Evolutionary conservation across 78 protist genomes (phyloP).

Genomic region (Dictyostelium intermedium): DNA sequence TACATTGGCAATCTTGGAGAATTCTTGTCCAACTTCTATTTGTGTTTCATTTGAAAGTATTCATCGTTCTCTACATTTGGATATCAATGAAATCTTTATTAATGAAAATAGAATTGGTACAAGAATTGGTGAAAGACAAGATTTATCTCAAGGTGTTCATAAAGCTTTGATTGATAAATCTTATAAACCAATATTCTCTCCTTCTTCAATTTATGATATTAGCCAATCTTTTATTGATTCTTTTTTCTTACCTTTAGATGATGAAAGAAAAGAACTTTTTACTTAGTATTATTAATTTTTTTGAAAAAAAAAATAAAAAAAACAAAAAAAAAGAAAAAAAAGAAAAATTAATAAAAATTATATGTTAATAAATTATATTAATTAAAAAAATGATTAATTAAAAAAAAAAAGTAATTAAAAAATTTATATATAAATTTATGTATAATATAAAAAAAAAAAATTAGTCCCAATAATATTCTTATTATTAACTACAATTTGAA

Average conservation of each 20-base stretch:
- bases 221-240: background rate
- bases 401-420: too few relatives aligned
- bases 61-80: background rate
- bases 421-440: too few relatives aligned
- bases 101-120: constrained; percentile 44
- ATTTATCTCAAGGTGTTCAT: background rate
- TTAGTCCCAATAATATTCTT: too few relatives aligned
- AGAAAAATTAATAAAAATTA: too few relatives aligned
- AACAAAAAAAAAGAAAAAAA: too few relatives aligned
- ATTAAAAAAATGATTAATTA: too few relatives aligned
- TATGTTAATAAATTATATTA: too few relatives aligned
- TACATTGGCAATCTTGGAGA: background rate
- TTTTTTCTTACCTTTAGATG: background rate
- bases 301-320: too few relatives aligned
- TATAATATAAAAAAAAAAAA: too few relatives aligned
- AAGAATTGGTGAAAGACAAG: background rate
- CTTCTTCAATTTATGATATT: background rate
- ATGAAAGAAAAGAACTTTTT: background rate
- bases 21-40: constrained; percentile 5
- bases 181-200: background rate
- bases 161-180: background rate
- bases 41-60: background rate
- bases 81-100: background rate
- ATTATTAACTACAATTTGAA: too few relatives aligned
- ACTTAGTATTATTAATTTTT: too few relatives aligned